Evolutionary conservation across 1,284 basidiomycete genomes (phyloP).

Genomic region (Calocybe gambosa): DNA sequence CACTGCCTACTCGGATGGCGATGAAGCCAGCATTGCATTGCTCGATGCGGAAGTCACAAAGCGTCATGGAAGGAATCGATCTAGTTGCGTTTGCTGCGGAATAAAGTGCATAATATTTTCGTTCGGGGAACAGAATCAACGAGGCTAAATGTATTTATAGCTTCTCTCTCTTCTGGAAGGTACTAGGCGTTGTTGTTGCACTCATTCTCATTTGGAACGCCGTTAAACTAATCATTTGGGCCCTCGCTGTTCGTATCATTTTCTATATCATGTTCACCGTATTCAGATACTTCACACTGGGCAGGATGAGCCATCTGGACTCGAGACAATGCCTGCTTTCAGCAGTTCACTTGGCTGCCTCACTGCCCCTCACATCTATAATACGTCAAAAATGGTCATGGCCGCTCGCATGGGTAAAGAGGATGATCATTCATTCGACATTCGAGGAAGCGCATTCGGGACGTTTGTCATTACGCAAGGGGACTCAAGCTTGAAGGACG

Average conservation of each 20-base stretch:
- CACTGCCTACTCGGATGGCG: constrained; percentile 20
- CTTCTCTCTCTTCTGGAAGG: constrained; percentile 50
- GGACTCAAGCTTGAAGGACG: constrained; percentile 30
- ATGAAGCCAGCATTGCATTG: constrained; percentile 28
- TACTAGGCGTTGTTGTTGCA: constrained; percentile 42
- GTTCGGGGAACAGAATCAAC: neutral
- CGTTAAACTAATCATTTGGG: constrained; percentile 42
- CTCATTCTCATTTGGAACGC: constrained; percentile 37
- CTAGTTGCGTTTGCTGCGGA: constrained; percentile 52
- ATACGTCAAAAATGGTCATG: constrained; percentile 31
- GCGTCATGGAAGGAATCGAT: constrained; percentile 32
- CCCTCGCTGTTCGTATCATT: constrained; percentile 33
- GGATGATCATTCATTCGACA: constrained; percentile 39
- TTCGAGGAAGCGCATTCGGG: constrained; percentile 43
- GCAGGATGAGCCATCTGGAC: constrained; percentile 42
- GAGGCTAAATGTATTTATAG: constrained; percentile 22
- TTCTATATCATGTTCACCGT: neutral
- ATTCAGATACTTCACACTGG: neutral
- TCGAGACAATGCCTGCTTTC: constrained; percentile 50
- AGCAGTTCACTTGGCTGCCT: constrained; percentile 47
- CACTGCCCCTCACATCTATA: constrained; percentile 37
- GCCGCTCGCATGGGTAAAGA: constrained; percentile 31
- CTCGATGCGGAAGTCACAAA: constrained; percentile 35
- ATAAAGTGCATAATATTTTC: constrained; percentile 32
- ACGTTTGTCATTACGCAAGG: constrained; percentile 44